Evolutionary conservation across 2,329 filamentous ascomycete species (phyloP), one percentile per base, ranked within the genome.

Genomic region (Fusarium scirpi): DNA sequence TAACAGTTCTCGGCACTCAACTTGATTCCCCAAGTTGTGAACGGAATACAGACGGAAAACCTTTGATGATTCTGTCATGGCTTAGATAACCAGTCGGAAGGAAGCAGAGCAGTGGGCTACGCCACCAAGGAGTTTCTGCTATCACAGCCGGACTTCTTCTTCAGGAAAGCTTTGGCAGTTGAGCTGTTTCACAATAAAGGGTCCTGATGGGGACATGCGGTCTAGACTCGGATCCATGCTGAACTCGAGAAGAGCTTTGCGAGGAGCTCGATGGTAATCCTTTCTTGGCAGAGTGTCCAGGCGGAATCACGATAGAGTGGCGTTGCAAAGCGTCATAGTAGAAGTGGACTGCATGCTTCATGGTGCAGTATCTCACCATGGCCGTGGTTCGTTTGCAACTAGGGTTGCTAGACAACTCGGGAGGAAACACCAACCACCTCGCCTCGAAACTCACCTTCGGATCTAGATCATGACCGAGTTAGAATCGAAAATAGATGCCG

Each of bases 111-210:
- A 62, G 72, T 70, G 70, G 72, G 58, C 52, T 73, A 25, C 58
- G 41, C 67, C 70, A 61, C 67, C 56, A 51, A 55, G 51, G 55
- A 74, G 58, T 58, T 58, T 63, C 72, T 72, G 66, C 69, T 47
- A 69, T 47, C 47, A 53, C 44, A 56, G 56, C 58, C 55, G 64
- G 71, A 59, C 59, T 74, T 62, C 69, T 65, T 58, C 43, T 55
- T 60, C 57, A 58, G 69, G 57, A 55, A 63, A 64, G 60, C 62
- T 64, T 58, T 73, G 65, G 34, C 44, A 55, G 62, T 53, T 63
- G 69, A 54, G 57, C 52, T 63, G 73, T 73, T 75, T 75, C 73
- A 75, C 30, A 64, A 68, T 67, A 68, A 67, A 65, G 65, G 73
- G 71, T 58, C 61, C 53, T 40, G 62, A 67, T 65, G 69, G 68